Evolutionary conservation across 192 early-diverging fungal genomes (phyloP), one percentile per base, ranked within the genome.

Genomic region (Globomyces pollinis-pini): DNA sequence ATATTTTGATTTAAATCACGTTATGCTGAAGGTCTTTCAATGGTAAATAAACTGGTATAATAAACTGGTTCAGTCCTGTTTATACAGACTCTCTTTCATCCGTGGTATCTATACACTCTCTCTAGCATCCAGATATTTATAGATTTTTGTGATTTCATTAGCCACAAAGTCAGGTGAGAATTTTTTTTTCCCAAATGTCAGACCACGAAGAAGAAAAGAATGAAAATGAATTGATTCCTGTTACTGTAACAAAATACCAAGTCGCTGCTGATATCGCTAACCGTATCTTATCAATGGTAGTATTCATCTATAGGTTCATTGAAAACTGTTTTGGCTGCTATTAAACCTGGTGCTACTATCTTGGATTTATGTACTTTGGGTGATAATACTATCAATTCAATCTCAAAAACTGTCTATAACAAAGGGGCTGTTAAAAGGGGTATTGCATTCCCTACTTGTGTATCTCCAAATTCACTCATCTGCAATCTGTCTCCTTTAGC

Each of bases 391-490:
- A 89, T 97, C 50, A 77, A 77, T 54, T 90, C 88, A 45, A 83
- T 73, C 18, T 69, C 83, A 66, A 89, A 88, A 77, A 72, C 75
- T 64, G 86, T 90, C 52, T 93, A 90, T 78, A 86, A 75, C 66
- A 85, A 90, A 70, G 76, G 66, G 63, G 88, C 88, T 72, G 69
- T 84, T 50, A 50, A 64, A 41, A 93, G 36, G 53, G 53, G 91
- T 70, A 80, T 94, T 65, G 86, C 89, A 56, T 96, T 96, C 77
- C 93, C 93, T 24, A 96, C 92, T 43, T 81, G 78, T 65, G 81
- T 98, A 28, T 93, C 91, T 13, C 81, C 91, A 42, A 89, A 88
- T 81, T 76, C 84, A 60, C 66, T 80, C 52, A 84, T 94, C 59
- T 93, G 90, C 77, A 90, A 94, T 75, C 84, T 91, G 71, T 86